These are phyloP conservation scores for Fusarium phyllophilum DNA, from an alignment of 2,329 filamentous ascomycete genomes.

Conservation along the genomic window DNA sequence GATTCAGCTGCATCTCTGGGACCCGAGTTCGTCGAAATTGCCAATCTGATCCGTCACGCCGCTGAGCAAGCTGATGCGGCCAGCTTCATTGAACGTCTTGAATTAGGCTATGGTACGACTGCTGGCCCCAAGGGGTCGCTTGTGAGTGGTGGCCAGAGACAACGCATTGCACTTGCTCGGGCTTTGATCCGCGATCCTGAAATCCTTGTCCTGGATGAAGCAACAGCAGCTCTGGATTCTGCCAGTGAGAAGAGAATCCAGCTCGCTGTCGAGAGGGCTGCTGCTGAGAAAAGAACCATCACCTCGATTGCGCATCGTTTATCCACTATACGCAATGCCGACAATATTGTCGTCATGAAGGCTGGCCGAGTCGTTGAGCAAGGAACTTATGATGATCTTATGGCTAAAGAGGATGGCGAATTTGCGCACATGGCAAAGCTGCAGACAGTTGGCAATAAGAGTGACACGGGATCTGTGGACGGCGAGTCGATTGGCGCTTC, in stretches of 20 bases:
- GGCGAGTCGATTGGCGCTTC: slow-evolving; percentile 35
- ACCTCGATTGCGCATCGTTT: slow-evolving; percentile 73
- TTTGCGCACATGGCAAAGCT: slow-evolving; percentile 63
- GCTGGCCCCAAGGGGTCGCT: slow-evolving; percentile 65
- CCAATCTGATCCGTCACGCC: background rate
- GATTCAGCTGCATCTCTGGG: background rate
- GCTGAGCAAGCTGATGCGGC: slow-evolving; percentile 36
- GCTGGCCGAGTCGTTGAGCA: slow-evolving; percentile 69
- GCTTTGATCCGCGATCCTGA: slow-evolving; percentile 66
- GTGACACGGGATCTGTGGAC: slow-evolving; percentile 42
- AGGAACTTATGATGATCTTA: slow-evolving; percentile 69
- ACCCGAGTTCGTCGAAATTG: background rate
- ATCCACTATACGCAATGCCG: slow-evolving; percentile 69
- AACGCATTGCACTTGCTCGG: slow-evolving; percentile 67
- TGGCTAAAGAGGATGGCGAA: slow-evolving; percentile 58
- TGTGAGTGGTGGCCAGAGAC: slow-evolving; percentile 68
- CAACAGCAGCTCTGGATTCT: slow-evolving; percentile 69
- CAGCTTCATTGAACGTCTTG: slow-evolving; percentile 63
- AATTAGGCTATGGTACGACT: slow-evolving; percentile 62
- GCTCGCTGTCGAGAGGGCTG: slow-evolving; percentile 53
- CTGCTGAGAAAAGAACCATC: slow-evolving; percentile 66
- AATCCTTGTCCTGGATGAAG: slow-evolving; percentile 69
- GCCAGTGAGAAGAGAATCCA: slow-evolving; percentile 66
- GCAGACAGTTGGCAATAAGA: slow-evolving; percentile 49
- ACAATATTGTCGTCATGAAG: slow-evolving; percentile 74